A percentile compares a stretch with the other conserved stretches of the same genome.
Conservation (phyloP, 2,329 filamentous ascomycete species). For the Sporothrix curviconia region DNA sequence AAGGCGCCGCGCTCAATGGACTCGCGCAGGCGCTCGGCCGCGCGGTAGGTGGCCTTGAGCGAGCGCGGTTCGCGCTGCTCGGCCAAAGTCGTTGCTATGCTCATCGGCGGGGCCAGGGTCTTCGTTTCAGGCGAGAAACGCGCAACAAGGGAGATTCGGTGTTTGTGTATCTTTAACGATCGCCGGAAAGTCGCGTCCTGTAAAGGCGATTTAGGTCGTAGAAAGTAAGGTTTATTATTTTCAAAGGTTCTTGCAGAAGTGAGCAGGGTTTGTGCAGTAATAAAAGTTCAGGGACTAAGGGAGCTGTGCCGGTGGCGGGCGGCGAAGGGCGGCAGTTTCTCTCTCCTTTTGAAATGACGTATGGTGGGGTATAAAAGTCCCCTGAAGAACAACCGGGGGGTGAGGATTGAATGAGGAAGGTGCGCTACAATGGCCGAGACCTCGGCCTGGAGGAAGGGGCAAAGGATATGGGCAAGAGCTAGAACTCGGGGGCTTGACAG, state of each 20-base stretch:
- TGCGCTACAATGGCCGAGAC: not conserved
- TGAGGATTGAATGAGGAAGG: not conserved
- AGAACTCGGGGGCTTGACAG: too few relatives aligned
- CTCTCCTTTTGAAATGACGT: slow-evolving; percentile 1
- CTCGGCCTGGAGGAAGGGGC: slow-evolving; percentile 2
- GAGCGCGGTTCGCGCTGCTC: slow-evolving; percentile 12
- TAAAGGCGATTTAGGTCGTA: too few relatives aligned
- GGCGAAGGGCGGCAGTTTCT: not conserved
- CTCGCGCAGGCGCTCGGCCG: slow-evolving; percentile 45
- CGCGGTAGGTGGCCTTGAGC: slow-evolving; percentile 43
- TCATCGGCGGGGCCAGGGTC: too few relatives aligned
- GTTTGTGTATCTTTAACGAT: too few relatives aligned
- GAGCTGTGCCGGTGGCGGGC: not conserved
- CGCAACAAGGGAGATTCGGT: too few relatives aligned
- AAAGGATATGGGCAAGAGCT: too few relatives aligned
- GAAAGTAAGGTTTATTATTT: too few relatives aligned
- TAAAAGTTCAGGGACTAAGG: not conserved
- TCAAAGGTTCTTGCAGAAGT: not conserved
- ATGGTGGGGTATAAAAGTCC: not conserved
- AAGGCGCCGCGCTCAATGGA: slow-evolving; percentile 43
- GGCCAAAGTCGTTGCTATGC: not conserved
- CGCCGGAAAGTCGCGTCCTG: too few relatives aligned
- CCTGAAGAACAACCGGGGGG: not conserved
- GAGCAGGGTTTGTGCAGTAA: too few relatives aligned
- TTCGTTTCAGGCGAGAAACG: too few relatives aligned